Evolutionary conservation across 805 yeast genomes (phyloP).

Genomic region (Ogataea populi-albae): DNA sequence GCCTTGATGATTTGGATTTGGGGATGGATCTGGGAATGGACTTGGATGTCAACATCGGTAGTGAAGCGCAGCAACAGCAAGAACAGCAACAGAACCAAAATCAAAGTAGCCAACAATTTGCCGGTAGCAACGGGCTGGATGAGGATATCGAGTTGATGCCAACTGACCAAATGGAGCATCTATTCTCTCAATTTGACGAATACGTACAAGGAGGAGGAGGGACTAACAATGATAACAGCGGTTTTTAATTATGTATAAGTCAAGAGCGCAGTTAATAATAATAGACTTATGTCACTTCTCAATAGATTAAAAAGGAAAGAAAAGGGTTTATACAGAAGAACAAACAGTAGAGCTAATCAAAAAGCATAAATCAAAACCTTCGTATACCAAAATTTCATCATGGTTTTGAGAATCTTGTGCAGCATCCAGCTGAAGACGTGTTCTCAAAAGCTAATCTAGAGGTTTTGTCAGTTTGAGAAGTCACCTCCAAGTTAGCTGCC

Average conservation of each 20-base stretch:
- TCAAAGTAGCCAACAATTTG: too few species aligned
- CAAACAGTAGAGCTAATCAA: too few species aligned
- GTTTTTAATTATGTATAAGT: background rate
- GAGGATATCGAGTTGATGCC: conserved; percentile 23
- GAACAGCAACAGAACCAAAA: conserved; percentile 3
- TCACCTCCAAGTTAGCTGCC: conserved; percentile 38
- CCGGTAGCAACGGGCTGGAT: too few species aligned
- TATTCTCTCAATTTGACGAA: conserved; percentile 33
- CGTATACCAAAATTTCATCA: too few species aligned
- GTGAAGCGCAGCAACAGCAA: background rate
- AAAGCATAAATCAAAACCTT: too few species aligned
- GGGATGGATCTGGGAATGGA: conserved; percentile 16
- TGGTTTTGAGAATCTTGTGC: conserved; percentile 29
- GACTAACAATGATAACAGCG: background rate
- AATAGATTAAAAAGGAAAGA: too few species aligned
- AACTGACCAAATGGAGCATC: conserved; percentile 32
- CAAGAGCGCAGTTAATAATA: too few species aligned
- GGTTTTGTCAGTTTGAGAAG: conserved; percentile 42
- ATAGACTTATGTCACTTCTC: too few species aligned
- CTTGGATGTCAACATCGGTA: conserved; percentile 7
- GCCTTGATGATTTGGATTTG: conserved; percentile 14
- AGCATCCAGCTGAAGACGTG: conserved; percentile 30
- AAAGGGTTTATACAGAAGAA: too few species aligned
- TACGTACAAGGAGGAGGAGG: conserved; percentile 21
- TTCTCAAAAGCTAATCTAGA: conserved; percentile 51